Base-by-base conservation (phyloP, 495 filamentous ascomycete species). In the Penicillium herquei region DNA sequence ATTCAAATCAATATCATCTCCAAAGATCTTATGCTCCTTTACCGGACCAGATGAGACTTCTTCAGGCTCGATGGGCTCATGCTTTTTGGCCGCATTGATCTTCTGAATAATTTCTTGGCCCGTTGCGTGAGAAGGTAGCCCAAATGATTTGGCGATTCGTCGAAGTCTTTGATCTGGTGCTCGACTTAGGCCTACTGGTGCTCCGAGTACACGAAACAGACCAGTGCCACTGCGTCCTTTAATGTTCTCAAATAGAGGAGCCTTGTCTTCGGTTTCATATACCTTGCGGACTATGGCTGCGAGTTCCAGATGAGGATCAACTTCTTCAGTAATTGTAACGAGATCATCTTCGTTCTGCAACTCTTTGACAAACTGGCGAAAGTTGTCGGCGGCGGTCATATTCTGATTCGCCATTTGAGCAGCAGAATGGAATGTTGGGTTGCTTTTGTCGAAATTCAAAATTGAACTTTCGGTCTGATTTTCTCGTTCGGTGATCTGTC, bases 211-310 rank as follows among this genome's bases (percentile, higher is more conserved):
- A n/a, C 71, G 67, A 43, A 62, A 73, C 1, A 76, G 61, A 11
- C 73, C 73, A 17, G 65, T 49, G 14, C 63, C 55, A 21, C 45
- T 49, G 7, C 34, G 34, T 2, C 70, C 73, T 12, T 61, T 70
- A 32, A 74, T 37, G 43, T 71, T 76, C 40, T 76, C 64, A 60
- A 76, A 72, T 1, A 76, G 57, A 3, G 71, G 70, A 3, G 70
- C 70, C 42, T 72, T 74, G 8, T 71, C 67, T 8, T 71, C 59
- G 0, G 56, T 69, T 32, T 76, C 71, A 47, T 62, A 74, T 33
- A 70, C 70, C 14, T 56, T 52, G n/a, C 71, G 65, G 14, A 60
- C 66, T 21, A 74, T 72, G 4, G 73, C 73, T 8, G 56, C 71
- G 6, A 58, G 58, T 49, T 74, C 73, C 10, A 76, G 61, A 33